These are phyloP conservation scores for Astrothelium subdiscretum DNA, from an alignment of 495 filamentous ascomycete species.

Conservation along the genomic window DNA sequence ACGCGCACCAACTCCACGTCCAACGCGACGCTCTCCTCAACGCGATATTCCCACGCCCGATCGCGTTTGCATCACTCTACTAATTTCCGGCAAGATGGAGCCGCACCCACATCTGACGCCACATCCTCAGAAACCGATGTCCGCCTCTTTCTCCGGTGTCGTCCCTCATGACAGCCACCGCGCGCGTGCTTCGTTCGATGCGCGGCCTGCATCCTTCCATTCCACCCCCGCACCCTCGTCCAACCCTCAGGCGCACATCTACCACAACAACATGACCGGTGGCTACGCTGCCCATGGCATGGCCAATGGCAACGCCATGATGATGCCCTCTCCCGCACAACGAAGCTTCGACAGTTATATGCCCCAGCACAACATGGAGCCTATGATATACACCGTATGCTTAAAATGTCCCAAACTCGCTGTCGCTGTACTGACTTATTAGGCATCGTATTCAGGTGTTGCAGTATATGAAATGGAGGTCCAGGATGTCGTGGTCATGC, in stretches of 20 bases:
- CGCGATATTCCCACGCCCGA: not conserved
- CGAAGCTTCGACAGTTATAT: not conserved
- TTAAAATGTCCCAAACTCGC: not conserved
- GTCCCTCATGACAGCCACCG: not conserved
- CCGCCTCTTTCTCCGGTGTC: not conserved
- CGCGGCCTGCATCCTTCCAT: not conserved
- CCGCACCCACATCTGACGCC: not conserved
- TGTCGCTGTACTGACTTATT: conserved; percentile 4
- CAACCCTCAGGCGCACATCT: not conserved
- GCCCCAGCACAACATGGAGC: not conserved
- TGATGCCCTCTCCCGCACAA: not conserved
- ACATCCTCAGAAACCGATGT: not conserved
- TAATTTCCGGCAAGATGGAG: not conserved
- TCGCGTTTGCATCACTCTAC: not conserved
- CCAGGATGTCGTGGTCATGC: conserved; percentile 84
- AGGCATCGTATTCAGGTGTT: conserved; percentile 92
- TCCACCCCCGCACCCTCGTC: not conserved
- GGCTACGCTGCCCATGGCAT: not conserved
- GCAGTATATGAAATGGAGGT: conserved; percentile 97
- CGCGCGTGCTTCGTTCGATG: not conserved
- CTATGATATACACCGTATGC: conserved; percentile 21
- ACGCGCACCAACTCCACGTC: conserved; percentile 1
- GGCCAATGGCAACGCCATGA: not conserved
- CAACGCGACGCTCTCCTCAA: not conserved
- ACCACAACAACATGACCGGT: not conserved